phyloP scores from a whole-genome alignment of 2,329 filamentous ascomycete genomes.

The Fusarium palustre region DNA sequence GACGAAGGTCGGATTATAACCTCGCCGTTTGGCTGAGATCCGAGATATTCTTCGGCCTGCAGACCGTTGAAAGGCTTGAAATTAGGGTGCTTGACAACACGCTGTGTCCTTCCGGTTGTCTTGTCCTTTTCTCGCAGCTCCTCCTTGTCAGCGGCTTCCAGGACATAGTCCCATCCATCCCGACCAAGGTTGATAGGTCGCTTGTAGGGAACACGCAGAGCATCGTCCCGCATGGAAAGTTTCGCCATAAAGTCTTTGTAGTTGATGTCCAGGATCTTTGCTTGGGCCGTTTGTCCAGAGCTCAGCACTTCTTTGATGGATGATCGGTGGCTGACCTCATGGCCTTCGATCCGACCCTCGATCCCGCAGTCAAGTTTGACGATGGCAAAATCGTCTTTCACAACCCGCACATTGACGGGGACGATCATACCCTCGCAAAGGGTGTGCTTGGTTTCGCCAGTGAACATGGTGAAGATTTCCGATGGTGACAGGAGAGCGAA shows the following conservation, averaged over 20 bases:
- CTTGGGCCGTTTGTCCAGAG: conserved; percentile 85
- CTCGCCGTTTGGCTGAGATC: conserved; percentile 86
- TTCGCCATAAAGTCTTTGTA: conserved; percentile 86
- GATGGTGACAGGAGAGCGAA: conserved; percentile 77
- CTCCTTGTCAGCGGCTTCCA: conserved; percentile 85
- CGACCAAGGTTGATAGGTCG: conserved; percentile 77
- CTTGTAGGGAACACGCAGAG: conserved; percentile 78
- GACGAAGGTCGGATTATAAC: conserved; percentile 95
- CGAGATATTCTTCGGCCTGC: conserved; percentile 93
- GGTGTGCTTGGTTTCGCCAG: conserved; percentile 88
- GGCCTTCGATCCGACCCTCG: conserved; percentile 85
- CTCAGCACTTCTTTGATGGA: conserved; percentile 80
- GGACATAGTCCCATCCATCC: conserved; percentile 87
- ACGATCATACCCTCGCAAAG: conserved; percentile 92
- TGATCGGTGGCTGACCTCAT: conserved; percentile 81
- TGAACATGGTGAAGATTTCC: conserved; percentile 96
- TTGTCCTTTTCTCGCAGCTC: conserved; percentile 88
- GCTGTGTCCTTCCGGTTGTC: conserved; percentile 84
- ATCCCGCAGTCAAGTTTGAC: conserved; percentile 94
- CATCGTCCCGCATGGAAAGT: conserved; percentile 85
- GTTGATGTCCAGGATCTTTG: conserved; percentile 88
- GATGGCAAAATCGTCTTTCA: conserved; percentile 92
- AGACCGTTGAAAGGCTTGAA: conserved; percentile 93
- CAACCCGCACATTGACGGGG: conserved; percentile 86
- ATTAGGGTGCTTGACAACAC: conserved; percentile 97